These are phyloP conservation scores for Thymus quinquecostatus DNA, from an alignment of 257 asterid genomes.

Conservation along the genomic window DNA sequence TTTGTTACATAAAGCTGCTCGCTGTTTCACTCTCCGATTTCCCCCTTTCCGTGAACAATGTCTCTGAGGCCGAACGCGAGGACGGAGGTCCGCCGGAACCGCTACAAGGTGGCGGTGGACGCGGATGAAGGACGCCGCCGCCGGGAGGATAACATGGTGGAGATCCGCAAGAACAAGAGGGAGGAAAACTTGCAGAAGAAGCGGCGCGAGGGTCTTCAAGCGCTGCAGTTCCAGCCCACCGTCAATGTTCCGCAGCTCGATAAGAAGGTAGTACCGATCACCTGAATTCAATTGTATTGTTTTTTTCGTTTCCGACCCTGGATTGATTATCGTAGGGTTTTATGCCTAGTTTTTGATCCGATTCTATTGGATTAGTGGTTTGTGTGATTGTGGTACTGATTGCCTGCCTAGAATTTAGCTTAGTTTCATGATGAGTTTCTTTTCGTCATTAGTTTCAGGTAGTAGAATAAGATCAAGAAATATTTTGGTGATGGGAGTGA, in stretches of 20 bases:
- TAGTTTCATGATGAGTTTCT: background rate
- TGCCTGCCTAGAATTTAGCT: background rate
- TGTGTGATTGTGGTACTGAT: background rate
- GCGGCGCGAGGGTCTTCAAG: constrained; percentile 89
- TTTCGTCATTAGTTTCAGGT: background rate
- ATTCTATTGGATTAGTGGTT: constrained; percentile 22
- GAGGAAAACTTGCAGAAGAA: constrained; percentile 90
- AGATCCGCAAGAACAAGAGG: constrained; percentile 89
- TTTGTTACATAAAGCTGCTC: too few species aligned
- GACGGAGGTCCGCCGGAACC: constrained; percentile 90
- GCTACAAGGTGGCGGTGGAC: constrained; percentile 96
- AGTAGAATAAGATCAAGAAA: background rate
- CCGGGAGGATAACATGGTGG: constrained; percentile 91
- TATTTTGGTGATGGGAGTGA: background rate
- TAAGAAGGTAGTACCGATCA: constrained; percentile 56
- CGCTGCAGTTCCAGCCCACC: constrained; percentile 61
- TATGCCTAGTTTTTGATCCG: constrained; percentile 29
- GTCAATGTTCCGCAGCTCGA: constrained; percentile 58
- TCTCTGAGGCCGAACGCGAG: constrained; percentile 84
- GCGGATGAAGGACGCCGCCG: constrained; percentile 94
- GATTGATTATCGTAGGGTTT: constrained; percentile 10
- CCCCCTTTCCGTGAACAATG: constrained; percentile 44
- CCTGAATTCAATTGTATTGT: constrained; percentile 1
- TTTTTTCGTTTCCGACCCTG: background rate
- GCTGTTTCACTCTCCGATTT: background rate